A percentile compares a stretch with the other conserved stretches of the same genome.
Conservation (phyloP, 441 rosid genomes). For the Corymbia citriodora region DNA sequence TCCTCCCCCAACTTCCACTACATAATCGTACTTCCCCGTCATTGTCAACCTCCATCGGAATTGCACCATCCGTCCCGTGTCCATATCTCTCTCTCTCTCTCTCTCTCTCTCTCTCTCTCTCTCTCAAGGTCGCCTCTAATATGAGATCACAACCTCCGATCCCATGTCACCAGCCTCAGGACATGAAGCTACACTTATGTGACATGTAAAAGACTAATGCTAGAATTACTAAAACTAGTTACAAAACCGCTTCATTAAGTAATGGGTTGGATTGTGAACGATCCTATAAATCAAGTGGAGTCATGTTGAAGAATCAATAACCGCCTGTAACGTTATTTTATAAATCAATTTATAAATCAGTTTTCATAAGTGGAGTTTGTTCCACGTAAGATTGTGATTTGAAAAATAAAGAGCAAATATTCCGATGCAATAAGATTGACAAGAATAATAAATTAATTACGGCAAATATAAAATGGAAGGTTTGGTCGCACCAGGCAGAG, state of each 20-base stretch:
- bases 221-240: neutral
- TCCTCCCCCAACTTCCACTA: neutral
- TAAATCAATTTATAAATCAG: neutral
- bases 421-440: neutral
- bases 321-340: neutral
- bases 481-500: neutral
- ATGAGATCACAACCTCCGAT: no score
- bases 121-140: no score
- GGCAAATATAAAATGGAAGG: neutral
- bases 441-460: neutral
- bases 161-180: neutral
- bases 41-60: no score
- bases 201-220: neutral
- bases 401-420: neutral
- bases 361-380: neutral
- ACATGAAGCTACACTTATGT: neutral
- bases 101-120: no score
- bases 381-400: neutral
- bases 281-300: neutral
- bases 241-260: neutral
- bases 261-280: neutral
- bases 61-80: no score
- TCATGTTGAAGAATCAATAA: neutral
- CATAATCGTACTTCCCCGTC: neutral
- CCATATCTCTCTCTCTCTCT: no score